Base-by-base conservation (phyloP, 2,329 filamentous ascomycete species). In the Beauveria caledonica region DNA sequence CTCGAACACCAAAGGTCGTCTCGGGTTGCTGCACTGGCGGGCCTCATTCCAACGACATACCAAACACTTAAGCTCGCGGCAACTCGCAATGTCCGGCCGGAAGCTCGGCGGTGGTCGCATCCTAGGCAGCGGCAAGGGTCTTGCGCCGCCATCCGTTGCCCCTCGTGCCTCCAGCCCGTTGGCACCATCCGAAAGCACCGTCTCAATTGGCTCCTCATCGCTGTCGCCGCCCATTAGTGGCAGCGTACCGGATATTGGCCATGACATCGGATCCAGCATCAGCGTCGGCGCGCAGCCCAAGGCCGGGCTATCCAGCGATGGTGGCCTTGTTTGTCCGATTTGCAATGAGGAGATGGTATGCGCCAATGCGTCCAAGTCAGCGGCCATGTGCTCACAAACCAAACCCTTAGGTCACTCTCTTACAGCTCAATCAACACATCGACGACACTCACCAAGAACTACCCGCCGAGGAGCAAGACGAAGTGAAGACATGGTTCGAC, bases 401-500 rank as follows among this genome's bases (percentile, higher is more conserved):
- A 27, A 39, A 19, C 52, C 25, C 8, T 15, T 68, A 95, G 90
- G 81, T 97, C 69, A 97, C 94, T 15, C 77, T 99, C 53, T 78
- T 99, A 44, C 94, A 99, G 76, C 78, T 99, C 45, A 97, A 99
- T 71, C 86, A 80, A 67, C 83, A 86, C 66, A 83, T 97, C 69
- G 92, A 97, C 76, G 92, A 97, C 71, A 86, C 80, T 64, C 92
- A 97, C 76, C 89, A 92, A 72, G 92, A 96, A 69, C 83, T 97
- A 15, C 89, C 95, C 70, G 89, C 90, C 64, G 83, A 91, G 63
- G 87, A 92, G 70, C 92, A 96, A 71, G 90, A 96, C 73, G 91
- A 97, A 74, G 92, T 96, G 67, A 95, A 95, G 77, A 93, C 92
- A 45, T 97, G 92, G 92, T 96, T 97, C 76, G 90, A 95, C 77